phyloP scores from a whole-genome alignment of 495 filamentous ascomycete species.

The Chaetomium cochliodes region DNA sequence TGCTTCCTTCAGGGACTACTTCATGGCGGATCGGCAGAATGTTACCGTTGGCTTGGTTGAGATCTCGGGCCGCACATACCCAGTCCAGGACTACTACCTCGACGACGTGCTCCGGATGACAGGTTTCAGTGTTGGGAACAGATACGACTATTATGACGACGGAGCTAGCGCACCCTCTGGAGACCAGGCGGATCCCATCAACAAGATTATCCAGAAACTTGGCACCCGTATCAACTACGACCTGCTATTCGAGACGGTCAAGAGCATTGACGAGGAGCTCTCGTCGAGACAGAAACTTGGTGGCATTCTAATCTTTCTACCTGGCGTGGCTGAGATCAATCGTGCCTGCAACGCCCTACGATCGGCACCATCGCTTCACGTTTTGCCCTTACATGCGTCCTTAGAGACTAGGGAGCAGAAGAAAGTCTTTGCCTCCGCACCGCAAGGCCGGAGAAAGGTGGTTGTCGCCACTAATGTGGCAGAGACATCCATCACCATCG shows the following conservation, averaged over 20 bases:
- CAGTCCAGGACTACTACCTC: constrained; percentile 85
- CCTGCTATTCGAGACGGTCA: constrained; percentile 74
- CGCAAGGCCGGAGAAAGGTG: constrained; percentile 80
- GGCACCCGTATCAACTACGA: constrained; percentile 93
- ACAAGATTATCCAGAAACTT: constrained; percentile 66
- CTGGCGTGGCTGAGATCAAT: constrained; percentile 82
- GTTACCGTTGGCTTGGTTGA: constrained; percentile 72
- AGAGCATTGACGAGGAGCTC: constrained; percentile 74
- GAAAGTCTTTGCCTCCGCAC: constrained; percentile 75
- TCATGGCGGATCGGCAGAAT: constrained; percentile 54
- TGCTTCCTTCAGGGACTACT: constrained; percentile 80
- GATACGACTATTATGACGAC: constrained; percentile 39
- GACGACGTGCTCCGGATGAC: constrained; percentile 84
- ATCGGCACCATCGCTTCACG: constrained; percentile 67
- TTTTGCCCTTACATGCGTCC: constrained; percentile 88
- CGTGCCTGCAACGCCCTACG: constrained; percentile 70
- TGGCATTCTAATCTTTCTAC: constrained; percentile 91
- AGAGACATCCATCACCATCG: constrained; percentile 97
- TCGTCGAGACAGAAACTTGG: constrained; percentile 59
- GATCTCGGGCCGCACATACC: constrained; percentile 85
- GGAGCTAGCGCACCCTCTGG: constrained; percentile 40
- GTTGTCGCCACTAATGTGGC: constrained; percentile 95
- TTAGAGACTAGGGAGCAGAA: constrained; percentile 83
- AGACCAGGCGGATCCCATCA: constrained; percentile 48
- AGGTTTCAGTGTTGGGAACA: constrained; percentile 57